Evolutionary conservation across 78 protist species (phyloP).

Genomic region (Bigelowiella natans): DNA sequence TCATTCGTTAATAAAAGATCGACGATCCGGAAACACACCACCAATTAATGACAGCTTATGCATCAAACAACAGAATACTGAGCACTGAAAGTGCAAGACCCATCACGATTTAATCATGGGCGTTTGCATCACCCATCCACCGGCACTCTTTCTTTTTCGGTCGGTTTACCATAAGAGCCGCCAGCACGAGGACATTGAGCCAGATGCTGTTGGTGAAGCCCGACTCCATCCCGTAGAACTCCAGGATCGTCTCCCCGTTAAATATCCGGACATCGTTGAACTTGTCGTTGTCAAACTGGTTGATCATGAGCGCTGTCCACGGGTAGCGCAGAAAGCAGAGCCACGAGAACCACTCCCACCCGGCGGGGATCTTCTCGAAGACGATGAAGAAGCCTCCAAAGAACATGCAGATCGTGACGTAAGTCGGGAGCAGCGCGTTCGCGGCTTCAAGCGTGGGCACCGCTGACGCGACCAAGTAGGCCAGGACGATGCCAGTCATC

Average conservation of each 20-base stretch:
- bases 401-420: slow-evolving; percentile 5
- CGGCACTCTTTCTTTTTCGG: not conserved
- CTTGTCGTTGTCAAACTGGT: not conserved
- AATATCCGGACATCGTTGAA: not conserved
- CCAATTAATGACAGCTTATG: not conserved
- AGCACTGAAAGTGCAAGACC: not conserved
- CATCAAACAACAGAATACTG: not conserved
- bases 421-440: slow-evolving; percentile 6
- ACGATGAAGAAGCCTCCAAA: slow-evolving; percentile 1
- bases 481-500: not conserved
- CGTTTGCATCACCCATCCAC: too few relatives aligned
- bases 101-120: too few relatives aligned
- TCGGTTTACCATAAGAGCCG: not conserved
- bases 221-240: slow-evolving; percentile 5
- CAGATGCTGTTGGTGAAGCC: not conserved
- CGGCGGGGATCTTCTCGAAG: not conserved
- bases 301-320: slow-evolving; percentile 16
- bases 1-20: too few relatives aligned
- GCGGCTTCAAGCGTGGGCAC: slow-evolving; percentile 7
- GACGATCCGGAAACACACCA: not conserved
- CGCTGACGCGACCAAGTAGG: slow-evolving; percentile 6
- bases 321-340: slow-evolving; percentile 1
- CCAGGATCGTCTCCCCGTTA: not conserved
- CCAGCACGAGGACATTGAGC: not conserved
- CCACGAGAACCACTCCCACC: slow-evolving; percentile 8